Evolutionary conservation across 805 yeast genomes (phyloP), one percentile per base, ranked within the genome.

Genomic region (Metschnikowia koreensis): DNA sequence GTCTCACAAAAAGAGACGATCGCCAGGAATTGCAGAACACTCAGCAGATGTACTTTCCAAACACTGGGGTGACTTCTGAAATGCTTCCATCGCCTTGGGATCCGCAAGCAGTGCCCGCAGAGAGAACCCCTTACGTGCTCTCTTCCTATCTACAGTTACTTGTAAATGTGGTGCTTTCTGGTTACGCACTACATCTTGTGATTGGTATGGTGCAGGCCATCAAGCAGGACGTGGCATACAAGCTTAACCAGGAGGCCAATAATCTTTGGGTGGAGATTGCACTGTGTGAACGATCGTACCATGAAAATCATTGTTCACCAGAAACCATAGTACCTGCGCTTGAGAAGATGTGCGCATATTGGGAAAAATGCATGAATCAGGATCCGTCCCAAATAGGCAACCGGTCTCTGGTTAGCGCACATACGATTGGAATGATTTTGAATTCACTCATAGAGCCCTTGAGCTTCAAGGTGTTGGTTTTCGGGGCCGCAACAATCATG

Each of bases 391-490:
- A 75, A 60, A 56, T 65, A 49, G 82, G 84, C 3, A 77, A 82
- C 58, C 63, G 61, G 38, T 75, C 89, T 1, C 74, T 77, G 41
- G 70, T 86, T 11, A 78, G 83, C 53, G 88, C 89, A 1, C 82
- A 81, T 50, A 78, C 86, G 0, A 58, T 87, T 2, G 92, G 91
- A 0, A 67, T 80, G 45, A 70, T 86, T 13, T 58, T 86, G 10
- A 84, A 85, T 59, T 79, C 86, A 0, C 71, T 87, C 49, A 73
- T 86, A 16, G 89, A 86, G 56, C 91, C 90, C 0, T 74, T 87
- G 41, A 84, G 89, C 3, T 67, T 77, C 55, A 83, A 85, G 62
- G 81, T 86, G 16, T 71, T 83, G 42, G 34, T 74, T 4, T 74
- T 83, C 3, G 60, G 80, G 11, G 56, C 75, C 9, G 68, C 76